Evolutionary conservation across 169 alveolate genomes (phyloP).

Genomic region (Babesia ovis): DNA sequence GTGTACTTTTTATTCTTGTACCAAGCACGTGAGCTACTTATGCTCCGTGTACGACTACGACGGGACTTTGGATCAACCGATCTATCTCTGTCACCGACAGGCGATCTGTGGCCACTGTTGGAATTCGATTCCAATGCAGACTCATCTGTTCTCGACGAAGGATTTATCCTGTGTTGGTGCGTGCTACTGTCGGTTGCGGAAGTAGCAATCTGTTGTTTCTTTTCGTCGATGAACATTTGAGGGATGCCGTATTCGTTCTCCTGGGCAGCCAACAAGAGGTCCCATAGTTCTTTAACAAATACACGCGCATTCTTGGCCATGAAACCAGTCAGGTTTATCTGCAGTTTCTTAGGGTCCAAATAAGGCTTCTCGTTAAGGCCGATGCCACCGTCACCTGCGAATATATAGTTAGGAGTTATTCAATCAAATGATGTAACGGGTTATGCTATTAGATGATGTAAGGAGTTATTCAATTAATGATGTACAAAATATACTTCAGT

Average conservation of each 20-base stretch:
- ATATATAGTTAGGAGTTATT: no score
- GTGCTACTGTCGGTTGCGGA: no score
- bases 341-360: conserved; percentile 65
- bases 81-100: not conserved
- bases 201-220: conserved; percentile 39
- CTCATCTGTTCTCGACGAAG: not conserved
- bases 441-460: no score
- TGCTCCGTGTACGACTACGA: not conserved
- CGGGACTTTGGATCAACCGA: not conserved
- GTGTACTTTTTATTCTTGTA: not conserved
- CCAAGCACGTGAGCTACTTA: not conserved
- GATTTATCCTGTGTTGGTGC: not conserved
- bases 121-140: not conserved
- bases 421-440: no score
- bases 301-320: conserved; percentile 70
- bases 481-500: not conserved
- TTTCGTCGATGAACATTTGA: conserved; percentile 57
- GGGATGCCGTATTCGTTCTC: conserved; percentile 66
- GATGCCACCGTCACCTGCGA: conserved; percentile 63
- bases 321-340: conserved; percentile 66
- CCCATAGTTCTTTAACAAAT: conserved; percentile 68
- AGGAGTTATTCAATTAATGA: no score
- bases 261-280: conserved; percentile 63
- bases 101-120: not conserved
- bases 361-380: conserved; percentile 60